Percentiles rank a stretch among this genome's conserved stretches.
These are phyloP conservation scores for Auricularia sp. DNA, from an alignment of 768 basidiomycete genomes.

Conservation along the genomic window DNA sequence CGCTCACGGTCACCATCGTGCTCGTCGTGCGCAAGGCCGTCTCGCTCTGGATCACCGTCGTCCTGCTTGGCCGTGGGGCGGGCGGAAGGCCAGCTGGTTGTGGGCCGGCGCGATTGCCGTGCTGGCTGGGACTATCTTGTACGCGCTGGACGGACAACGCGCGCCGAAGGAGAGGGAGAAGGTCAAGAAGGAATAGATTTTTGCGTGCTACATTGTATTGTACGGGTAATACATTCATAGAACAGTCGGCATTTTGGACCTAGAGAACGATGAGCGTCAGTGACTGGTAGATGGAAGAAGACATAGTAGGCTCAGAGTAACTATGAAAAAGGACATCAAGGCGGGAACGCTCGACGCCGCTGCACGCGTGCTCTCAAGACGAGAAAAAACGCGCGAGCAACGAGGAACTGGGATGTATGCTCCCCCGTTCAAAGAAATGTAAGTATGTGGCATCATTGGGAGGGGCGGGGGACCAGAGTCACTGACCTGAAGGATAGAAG, in stretches of 20 bases:
- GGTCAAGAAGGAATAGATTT: not conserved
- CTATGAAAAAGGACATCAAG: not conserved
- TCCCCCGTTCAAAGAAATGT: not conserved
- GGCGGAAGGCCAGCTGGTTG: conserved; percentile 6
- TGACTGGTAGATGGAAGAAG: not conserved
- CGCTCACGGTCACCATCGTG: conserved; percentile 69
- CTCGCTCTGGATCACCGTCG: conserved; percentile 63
- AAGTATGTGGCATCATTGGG: not conserved
- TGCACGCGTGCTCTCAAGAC: not conserved
- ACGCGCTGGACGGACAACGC: not conserved
- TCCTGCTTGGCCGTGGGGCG: conserved; percentile 33
- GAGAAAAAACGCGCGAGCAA: not conserved
- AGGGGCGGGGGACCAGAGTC: not conserved
- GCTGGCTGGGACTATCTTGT: not conserved
- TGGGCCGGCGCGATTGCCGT: not conserved
- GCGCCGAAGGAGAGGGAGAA: not conserved
- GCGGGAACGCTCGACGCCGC: not conserved
- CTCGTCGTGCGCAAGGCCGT: conserved; percentile 74
- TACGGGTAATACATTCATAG: not conserved
- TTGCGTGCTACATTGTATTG: too few relatives aligned
- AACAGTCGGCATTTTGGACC: not conserved
- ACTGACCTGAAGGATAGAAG: not conserved
- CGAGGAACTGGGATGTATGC: not conserved
- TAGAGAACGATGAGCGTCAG: not conserved
- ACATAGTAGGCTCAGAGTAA: not conserved